Evolutionary conservation across 306 rosid species (phyloP).

Genomic region (Fragaria ananassa): DNA sequence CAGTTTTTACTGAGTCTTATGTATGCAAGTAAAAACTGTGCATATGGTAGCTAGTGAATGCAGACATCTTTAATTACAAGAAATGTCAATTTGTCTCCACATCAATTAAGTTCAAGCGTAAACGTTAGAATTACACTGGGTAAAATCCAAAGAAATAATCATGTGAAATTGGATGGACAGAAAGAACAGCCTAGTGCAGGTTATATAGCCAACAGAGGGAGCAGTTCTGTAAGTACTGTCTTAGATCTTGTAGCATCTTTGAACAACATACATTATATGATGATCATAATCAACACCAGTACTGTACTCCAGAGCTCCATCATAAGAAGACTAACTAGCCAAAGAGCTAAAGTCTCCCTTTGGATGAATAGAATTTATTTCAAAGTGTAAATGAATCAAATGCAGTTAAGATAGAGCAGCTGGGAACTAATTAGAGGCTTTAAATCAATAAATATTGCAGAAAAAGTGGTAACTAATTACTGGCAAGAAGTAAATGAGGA

Average conservation of each 20-base stretch:
- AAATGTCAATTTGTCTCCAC: not conserved
- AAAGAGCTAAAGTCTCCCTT: not conserved
- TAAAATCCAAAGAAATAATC: not conserved
- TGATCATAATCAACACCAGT: not conserved
- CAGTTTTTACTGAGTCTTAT: not conserved
- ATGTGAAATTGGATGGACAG: constrained; percentile 2
- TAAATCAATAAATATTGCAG: not conserved
- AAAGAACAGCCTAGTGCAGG: not conserved
- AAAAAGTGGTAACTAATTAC: not conserved
- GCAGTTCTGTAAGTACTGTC: constrained; percentile 7
- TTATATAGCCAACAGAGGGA: constrained; percentile 7
- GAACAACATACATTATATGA: not conserved
- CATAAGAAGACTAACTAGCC: not conserved
- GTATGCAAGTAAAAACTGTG: not conserved
- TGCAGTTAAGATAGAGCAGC: not conserved
- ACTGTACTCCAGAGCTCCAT: not conserved
- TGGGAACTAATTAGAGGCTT: not conserved
- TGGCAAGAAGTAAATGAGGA: constrained; percentile 14
- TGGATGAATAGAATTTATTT: not conserved
- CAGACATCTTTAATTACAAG: not conserved
- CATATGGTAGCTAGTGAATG: not conserved
- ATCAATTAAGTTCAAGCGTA: not conserved
- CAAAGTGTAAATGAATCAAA: not conserved
- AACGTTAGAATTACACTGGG: not conserved
- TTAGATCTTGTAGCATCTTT: constrained; percentile 1